Conservation (phyloP, 768 basidiomycete species). For the Pisolithus tinctorius region DNA sequence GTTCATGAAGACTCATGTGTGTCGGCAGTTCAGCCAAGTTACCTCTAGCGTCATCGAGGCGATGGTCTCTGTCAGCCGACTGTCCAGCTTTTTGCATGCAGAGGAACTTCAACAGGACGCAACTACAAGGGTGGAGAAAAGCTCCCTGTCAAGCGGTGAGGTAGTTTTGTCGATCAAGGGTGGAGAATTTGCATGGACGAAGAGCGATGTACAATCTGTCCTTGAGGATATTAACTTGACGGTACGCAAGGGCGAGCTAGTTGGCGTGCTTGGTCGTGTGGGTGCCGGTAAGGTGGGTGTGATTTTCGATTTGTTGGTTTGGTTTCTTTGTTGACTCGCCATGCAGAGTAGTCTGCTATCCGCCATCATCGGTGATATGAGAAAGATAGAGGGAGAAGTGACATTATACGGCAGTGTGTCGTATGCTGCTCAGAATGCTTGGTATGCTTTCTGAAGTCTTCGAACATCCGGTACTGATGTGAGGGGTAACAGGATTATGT, state of each 20-base stretch:
- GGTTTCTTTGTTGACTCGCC: neutral
- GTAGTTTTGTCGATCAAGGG: slow-evolving; percentile 64
- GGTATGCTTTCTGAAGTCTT: slow-evolving; percentile 36
- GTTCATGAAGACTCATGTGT: neutral
- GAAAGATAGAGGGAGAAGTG: slow-evolving; percentile 65
- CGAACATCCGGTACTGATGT: neutral
- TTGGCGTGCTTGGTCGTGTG: slow-evolving; percentile 83
- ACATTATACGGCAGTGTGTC: slow-evolving; percentile 63
- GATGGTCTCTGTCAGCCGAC: slow-evolving; percentile 71
- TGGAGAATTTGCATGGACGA: slow-evolving; percentile 81
- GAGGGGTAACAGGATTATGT: slow-evolving; percentile 61
- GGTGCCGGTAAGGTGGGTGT: slow-evolving; percentile 75
- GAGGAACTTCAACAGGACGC: slow-evolving; percentile 80
- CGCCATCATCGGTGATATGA: slow-evolving; percentile 87
- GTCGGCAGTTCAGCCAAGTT: slow-evolving; percentile 55
- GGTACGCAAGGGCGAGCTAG: slow-evolving; percentile 76
- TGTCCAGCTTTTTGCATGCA: slow-evolving; percentile 68
- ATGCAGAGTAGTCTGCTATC: slow-evolving; percentile 64
- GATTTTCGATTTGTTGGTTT: neutral
- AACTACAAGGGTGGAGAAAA: slow-evolving; percentile 42
- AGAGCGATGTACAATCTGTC: slow-evolving; percentile 44
- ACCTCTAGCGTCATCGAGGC: slow-evolving; percentile 83
- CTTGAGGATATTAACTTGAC: slow-evolving; percentile 73
- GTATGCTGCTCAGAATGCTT: slow-evolving; percentile 85
- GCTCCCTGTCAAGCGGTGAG: slow-evolving; percentile 47